Conservation (phyloP, 371 early-diverging fungal species). For the Chytridium lagenaria region DNA sequence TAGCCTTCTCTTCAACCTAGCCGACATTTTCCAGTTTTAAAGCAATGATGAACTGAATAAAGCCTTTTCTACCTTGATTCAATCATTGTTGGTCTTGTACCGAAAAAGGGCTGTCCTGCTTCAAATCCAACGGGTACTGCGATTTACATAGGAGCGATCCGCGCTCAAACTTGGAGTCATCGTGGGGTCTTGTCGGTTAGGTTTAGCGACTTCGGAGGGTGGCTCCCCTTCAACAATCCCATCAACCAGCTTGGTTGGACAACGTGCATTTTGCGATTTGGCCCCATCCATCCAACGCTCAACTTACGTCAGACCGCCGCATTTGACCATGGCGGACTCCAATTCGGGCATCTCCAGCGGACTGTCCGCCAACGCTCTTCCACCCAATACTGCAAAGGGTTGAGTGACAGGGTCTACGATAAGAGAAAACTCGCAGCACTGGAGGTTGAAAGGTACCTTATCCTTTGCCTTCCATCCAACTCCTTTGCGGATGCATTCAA, state of each 20-base stretch:
- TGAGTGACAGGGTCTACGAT: slow-evolving; percentile 88
- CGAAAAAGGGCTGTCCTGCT: too few species aligned
- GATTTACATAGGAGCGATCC: background rate
- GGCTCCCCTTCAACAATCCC: background rate
- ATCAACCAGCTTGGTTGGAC: too few species aligned
- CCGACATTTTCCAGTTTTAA: background rate
- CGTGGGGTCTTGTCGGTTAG: background rate
- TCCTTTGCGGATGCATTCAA: background rate
- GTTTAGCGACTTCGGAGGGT: background rate
- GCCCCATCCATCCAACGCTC: too few species aligned
- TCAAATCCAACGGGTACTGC: too few species aligned
- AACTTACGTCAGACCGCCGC: too few species aligned
- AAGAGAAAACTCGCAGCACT: slow-evolving; percentile 86
- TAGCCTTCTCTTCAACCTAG: slow-evolving; percentile 7
- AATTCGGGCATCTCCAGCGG: background rate
- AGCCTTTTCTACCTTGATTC: too few species aligned
- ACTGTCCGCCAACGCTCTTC: slow-evolving; percentile 32
- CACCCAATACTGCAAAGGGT: slow-evolving; percentile 54
- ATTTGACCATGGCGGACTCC: slow-evolving; percentile 9
- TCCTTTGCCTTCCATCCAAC: too few species aligned
- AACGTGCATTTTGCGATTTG: background rate
- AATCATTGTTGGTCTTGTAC: too few species aligned
- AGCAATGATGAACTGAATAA: too few species aligned
- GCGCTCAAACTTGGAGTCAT: too few species aligned
- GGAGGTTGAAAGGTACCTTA: slow-evolving; percentile 82